Percentiles rank a stretch among this genome's conserved stretches.
Conservation (phyloP, 192 early-diverging fungal species). For the Martensiomyces pterosporus region DNA sequence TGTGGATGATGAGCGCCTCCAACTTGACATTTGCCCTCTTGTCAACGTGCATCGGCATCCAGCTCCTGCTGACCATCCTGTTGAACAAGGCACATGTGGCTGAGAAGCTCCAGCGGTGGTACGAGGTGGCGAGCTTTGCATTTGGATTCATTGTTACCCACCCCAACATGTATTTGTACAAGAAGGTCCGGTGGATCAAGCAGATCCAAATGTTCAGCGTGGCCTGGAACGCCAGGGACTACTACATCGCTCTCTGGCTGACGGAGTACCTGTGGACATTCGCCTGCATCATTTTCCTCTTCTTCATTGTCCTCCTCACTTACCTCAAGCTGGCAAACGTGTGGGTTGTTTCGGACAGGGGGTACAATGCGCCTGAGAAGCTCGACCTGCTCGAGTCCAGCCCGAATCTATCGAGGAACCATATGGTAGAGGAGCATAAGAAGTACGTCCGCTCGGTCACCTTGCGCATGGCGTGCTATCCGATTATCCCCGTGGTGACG, state of each 20-base stretch:
- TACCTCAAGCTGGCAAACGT: constrained; percentile 7
- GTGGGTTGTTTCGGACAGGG: not conserved
- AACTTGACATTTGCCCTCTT: constrained; percentile 2
- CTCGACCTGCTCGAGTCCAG: constrained; percentile 12
- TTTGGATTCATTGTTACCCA: constrained; percentile 6
- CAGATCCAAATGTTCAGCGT: constrained; percentile 1
- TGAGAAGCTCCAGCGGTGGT: constrained; percentile 2
- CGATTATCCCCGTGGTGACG: constrained; percentile 16
- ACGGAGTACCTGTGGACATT: constrained; percentile 5
- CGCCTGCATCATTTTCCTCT: constrained; percentile 3
- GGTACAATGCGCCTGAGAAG: constrained; percentile 5
- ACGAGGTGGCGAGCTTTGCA: constrained; percentile 4
- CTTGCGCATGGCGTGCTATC: constrained; percentile 11
- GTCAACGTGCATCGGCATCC: constrained; percentile 8
- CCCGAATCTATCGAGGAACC: constrained; percentile 2
- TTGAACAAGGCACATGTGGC: constrained; percentile 1
- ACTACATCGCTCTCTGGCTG: not conserved
- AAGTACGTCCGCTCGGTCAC: constrained; percentile 10
- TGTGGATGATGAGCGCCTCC: constrained; percentile 7
- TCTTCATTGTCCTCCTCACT: constrained; percentile 2
- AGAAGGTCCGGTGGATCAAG: not conserved
- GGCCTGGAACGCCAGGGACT: not conserved
- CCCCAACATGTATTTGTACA: constrained; percentile 13
- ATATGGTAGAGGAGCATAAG: constrained; percentile 4
- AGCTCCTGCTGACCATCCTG: constrained; percentile 6